phyloP scores from a whole-genome alignment of 2,329 filamentous ascomycete genomes.

The Exophiala alcalophila region DNA sequence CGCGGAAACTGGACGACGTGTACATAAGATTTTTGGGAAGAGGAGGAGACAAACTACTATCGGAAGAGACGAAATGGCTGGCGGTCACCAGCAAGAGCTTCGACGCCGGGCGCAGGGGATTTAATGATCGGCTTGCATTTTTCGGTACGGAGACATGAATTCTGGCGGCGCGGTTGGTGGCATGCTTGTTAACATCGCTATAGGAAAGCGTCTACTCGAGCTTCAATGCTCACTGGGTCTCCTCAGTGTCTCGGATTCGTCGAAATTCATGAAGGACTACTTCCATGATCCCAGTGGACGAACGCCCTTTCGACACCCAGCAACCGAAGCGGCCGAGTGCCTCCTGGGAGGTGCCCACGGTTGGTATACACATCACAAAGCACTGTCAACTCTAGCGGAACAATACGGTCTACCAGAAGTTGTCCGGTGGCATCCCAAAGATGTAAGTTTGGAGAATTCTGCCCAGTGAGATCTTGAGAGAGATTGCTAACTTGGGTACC shows the following conservation, averaged over 20 bases:
- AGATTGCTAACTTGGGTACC: constrained; percentile 6
- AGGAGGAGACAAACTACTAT: constrained; percentile 68
- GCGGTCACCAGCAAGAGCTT: constrained; percentile 98
- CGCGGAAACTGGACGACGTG: constrained; percentile 69
- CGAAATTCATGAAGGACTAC: constrained; percentile 35
- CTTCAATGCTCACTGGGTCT: constrained; percentile 64
- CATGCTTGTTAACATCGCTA: too few relatives aligned
- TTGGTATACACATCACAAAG: constrained; percentile 61
- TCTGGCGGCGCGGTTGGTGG: too few relatives aligned
- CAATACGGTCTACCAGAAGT: constrained; percentile 71
- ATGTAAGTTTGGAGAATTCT: constrained; percentile 54
- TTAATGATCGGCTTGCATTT: constrained; percentile 90
- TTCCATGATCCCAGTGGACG: constrained; percentile 54
- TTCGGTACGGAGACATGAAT: constrained; percentile 66
- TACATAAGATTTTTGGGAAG: constrained; percentile 74
- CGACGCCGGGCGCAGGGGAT: constrained; percentile 88
- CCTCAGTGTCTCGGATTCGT: constrained; percentile 44
- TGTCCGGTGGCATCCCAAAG: constrained; percentile 81
- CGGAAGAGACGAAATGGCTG: constrained; percentile 93
- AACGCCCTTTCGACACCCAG: constrained; percentile 65
- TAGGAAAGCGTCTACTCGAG: constrained; percentile 63
- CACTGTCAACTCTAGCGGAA: constrained; percentile 65
- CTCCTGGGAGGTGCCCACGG: constrained; percentile 61
- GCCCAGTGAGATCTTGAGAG: not conserved
- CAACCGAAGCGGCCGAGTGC: constrained; percentile 70